Base-by-base conservation (phyloP, 1,284 basidiomycete genomes). In the Chiua sp. region DNA sequence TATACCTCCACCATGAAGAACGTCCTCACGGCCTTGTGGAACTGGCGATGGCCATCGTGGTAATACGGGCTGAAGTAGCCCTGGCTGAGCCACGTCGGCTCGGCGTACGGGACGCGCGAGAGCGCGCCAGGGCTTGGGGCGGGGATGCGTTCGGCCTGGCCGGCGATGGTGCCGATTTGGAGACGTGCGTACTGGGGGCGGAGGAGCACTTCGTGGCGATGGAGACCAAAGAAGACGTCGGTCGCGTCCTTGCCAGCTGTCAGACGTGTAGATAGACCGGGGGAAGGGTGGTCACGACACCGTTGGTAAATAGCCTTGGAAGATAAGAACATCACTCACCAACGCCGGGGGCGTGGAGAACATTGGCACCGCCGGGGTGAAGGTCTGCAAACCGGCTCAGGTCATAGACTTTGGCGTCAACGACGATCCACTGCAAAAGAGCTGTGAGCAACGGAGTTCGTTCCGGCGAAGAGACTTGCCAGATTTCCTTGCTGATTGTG, bases 21-120 rank as follows among this genome's bases (percentile, higher is more conserved):
- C 67, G 80, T 79, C 44, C 90, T 81, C 42, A 87, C 77, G 0
- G 83, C 87, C 35, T 77, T 82, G 65, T 92, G 91, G 75, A 92
- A 92, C 55, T 73, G 79, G 44, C 83, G 74, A 65, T 92, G 91
- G 20, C 80, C 80, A 1, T 94, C 90, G 23, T 82, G 90, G 79
- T 93, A 97, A 75, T 96, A 98, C 0, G 95, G 92, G 61, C 83
- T 91, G 69, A 85, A 82, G 79, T 89, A 96, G 0, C 92, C 93
- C 8, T 85, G 77, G n/a, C 79, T 80, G 47, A 98, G 86, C 94
- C 94, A 98, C 2, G 90, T 88, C 4, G 94, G 90, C 71, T 98
- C 96, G 2, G 87, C 94, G 71, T 97, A 98, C 0, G 96, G 96
- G 0, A 98, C 90, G 58, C 82, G 74, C 32, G 89, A 93, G 54